Conservation (phyloP, 116 monocot genomes). For the Trichopus zeylanicus region DNA sequence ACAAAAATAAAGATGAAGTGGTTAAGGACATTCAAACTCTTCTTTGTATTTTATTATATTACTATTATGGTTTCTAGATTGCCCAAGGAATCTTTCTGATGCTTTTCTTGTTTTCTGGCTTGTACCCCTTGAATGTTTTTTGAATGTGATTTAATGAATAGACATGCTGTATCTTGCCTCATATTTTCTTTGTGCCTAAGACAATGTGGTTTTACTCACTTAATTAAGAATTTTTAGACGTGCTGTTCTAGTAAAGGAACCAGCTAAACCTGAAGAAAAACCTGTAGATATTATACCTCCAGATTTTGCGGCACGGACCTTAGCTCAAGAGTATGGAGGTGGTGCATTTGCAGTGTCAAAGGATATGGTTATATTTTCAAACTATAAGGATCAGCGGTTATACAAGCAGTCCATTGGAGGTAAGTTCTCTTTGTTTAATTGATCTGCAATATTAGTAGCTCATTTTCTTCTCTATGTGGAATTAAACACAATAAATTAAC, state of each 20-base stretch:
- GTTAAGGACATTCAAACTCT: too few relatives aligned
- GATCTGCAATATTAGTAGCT: background rate
- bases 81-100: too few relatives aligned
- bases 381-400: slow-evolving; percentile 83
- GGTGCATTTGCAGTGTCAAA: slow-evolving; percentile 63
- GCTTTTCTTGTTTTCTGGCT: background rate
- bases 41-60: too few relatives aligned
- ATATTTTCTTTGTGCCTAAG: background rate
- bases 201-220: background rate
- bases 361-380: slow-evolving; percentile 69
- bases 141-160: background rate
- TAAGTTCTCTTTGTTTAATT: slow-evolving; percentile 16
- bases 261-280: slow-evolving; percentile 31
- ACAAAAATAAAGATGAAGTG: too few relatives aligned
- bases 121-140: background rate
- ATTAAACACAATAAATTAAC: background rate
- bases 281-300: slow-evolving; percentile 61
- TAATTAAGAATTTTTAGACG: slow-evolving; percentile 34
- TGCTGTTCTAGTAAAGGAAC: slow-evolving; percentile 78
- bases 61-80: too few relatives aligned
- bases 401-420: slow-evolving; percentile 69
- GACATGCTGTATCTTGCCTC: background rate
- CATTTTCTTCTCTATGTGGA: background rate
- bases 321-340: slow-evolving; percentile 94
- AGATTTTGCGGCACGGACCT: slow-evolving; percentile 69